phyloP scores from a whole-genome alignment of 106 monocot genomes.

The Allium sativum region DNA sequence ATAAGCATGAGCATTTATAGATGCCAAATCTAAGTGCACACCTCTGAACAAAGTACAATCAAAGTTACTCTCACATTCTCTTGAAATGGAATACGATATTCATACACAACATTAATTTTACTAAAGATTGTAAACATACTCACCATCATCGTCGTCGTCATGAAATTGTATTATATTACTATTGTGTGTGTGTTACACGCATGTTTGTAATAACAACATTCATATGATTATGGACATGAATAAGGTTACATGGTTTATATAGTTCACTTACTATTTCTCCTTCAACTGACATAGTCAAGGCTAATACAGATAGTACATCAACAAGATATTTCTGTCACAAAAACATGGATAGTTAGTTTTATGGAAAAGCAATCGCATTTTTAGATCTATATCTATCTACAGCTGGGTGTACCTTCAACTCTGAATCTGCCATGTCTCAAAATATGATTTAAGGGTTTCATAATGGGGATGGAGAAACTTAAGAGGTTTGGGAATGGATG shows the following conservation, averaged over 20 bases:
- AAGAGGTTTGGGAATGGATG: conserved; percentile 87
- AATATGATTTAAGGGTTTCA: conserved; percentile 71
- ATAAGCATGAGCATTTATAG: background rate
- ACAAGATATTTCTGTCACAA: conserved; percentile 78
- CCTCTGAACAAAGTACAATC: background rate
- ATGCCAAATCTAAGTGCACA: background rate
- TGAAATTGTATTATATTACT: no score
- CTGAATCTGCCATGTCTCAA: conserved; percentile 68
- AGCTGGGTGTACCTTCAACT: conserved; percentile 52
- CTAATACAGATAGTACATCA: conserved; percentile 94
- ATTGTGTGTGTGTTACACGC: no score
- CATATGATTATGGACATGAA: no score
- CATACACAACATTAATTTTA: background rate
- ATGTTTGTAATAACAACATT: no score
- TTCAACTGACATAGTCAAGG: conserved; percentile 93
- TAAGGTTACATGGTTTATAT: background rate
- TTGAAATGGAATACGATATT: background rate
- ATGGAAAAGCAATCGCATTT: background rate
- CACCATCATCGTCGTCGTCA: no score
- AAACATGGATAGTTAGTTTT: conserved; percentile 4
- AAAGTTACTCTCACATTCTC: background rate
- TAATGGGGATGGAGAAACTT: conserved; percentile 94
- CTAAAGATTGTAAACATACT: background rate
- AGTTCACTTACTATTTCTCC: conserved; percentile 71
- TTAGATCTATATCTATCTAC: background rate